Percentiles rank a stretch among this genome's conserved stretches.
These are phyloP conservation scores for Sparassis latifolia DNA, from an alignment of 1,284 basidiomycete species.

Conservation along the genomic window DNA sequence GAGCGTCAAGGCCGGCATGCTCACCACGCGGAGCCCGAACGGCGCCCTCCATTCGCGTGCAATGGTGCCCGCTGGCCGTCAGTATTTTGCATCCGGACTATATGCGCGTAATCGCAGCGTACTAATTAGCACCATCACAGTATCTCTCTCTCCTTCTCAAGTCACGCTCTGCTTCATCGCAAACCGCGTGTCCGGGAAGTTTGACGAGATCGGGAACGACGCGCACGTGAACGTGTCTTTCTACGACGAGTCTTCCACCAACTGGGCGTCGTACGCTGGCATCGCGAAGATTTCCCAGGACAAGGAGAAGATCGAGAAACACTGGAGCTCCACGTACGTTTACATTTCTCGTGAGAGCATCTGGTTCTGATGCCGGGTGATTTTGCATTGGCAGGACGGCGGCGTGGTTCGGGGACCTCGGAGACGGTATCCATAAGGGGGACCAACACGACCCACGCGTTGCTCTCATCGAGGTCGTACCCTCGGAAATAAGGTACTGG, in stretches of 20 bases:
- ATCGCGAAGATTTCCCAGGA: conserved; percentile 64
- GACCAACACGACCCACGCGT: conserved; percentile 78
- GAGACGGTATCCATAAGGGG: conserved; percentile 84
- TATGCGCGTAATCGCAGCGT: not conserved
- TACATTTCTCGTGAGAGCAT: not conserved
- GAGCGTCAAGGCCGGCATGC: conserved; percentile 65
- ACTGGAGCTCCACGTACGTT: conserved; percentile 59
- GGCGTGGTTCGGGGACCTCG: conserved; percentile 85
- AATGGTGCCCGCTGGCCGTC: conserved; percentile 72
- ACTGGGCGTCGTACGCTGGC: conserved; percentile 84
- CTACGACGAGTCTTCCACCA: conserved; percentile 64
- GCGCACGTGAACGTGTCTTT: conserved; percentile 77
- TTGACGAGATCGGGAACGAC: conserved; percentile 73
- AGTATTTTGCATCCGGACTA: conserved; percentile 16
- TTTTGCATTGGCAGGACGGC: conserved; percentile 36
- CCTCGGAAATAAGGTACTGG: conserved; percentile 81
- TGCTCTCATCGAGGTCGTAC: conserved; percentile 74
- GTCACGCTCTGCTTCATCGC: conserved; percentile 67
- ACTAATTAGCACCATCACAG: conserved; percentile 26
- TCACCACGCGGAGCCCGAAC: conserved; percentile 71
- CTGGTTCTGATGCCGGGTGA: not conserved
- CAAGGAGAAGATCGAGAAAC: conserved; percentile 57
- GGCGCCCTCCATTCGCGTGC: conserved; percentile 78
- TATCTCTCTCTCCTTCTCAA: conserved; percentile 34
- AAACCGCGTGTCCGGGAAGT: conserved; percentile 73